These are phyloP conservation scores for Teunomyces pallodes DNA, from an alignment of 805 yeast genomes.

Conservation along the genomic window DNA sequence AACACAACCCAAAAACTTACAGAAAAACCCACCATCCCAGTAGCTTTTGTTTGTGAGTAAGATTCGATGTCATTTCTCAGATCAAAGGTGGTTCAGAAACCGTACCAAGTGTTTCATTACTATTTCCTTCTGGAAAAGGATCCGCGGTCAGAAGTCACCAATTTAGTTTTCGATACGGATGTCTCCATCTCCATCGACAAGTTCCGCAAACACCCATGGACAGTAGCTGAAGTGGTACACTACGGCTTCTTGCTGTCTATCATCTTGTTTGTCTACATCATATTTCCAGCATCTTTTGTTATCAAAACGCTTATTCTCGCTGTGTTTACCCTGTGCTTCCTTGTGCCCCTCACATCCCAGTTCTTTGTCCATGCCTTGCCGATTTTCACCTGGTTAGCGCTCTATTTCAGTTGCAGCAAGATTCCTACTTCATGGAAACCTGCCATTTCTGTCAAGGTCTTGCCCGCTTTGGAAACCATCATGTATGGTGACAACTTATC, in stretches of 20 bases:
- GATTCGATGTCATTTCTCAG: conserved; percentile 15
- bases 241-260: conserved; percentile 50
- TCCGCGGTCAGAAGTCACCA: conserved; percentile 47
- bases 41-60: neutral
- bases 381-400: conserved; percentile 78
- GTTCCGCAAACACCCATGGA: conserved; percentile 43
- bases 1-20: neutral
- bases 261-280: conserved; percentile 54
- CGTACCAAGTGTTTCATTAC: conserved; percentile 44
- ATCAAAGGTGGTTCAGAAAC: conserved; percentile 30
- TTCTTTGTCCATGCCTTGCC: conserved; percentile 83
- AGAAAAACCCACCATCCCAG: neutral
- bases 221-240: conserved; percentile 49
- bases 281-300: conserved; percentile 55
- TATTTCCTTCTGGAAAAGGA: conserved; percentile 57
- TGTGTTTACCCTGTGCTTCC: conserved; percentile 45
- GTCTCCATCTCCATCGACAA: conserved; percentile 40
- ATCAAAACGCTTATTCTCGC: conserved; percentile 36
- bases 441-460: conserved; percentile 80
- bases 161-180: conserved; percentile 49
- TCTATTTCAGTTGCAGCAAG: conserved; percentile 73
- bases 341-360: conserved; percentile 76
- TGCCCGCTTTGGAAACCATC: conserved; percentile 90
- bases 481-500: conserved; percentile 88
- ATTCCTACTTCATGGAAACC: conserved; percentile 78